Evolutionary conservation across 2,329 filamentous ascomycete genomes (phyloP).

Genomic region (Lasiodiplodia hormozganensis): DNA sequence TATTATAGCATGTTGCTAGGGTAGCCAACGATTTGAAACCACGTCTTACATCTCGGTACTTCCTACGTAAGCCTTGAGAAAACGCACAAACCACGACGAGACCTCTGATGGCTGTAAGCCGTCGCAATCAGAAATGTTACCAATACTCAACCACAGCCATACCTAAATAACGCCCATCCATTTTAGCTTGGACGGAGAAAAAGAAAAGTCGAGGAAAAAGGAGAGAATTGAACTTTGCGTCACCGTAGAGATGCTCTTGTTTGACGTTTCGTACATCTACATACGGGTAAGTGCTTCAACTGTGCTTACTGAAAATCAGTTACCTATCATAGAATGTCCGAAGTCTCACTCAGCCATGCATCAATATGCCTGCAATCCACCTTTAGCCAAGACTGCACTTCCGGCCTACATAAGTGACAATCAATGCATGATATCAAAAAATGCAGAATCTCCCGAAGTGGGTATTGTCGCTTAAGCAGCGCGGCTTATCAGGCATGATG

Average conservation of each 20-base stretch:
- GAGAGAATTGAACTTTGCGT: not conserved
- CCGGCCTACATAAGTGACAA: not conserved
- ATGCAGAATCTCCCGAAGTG: not conserved
- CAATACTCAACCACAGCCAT: not conserved
- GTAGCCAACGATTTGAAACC: not conserved
- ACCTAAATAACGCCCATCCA: not conserved
- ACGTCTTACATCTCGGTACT: not conserved
- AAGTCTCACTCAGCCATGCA: not conserved
- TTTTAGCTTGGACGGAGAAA: not conserved
- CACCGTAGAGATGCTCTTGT: not conserved
- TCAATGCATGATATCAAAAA: not conserved
- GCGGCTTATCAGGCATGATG: not conserved
- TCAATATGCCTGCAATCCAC: not conserved
- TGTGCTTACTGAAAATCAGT: not conserved
- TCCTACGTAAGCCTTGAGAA: not conserved
- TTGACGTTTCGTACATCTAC: not conserved
- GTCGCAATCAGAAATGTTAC: not conserved
- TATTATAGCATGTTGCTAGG: not conserved
- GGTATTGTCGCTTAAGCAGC: not conserved
- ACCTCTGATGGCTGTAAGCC: not conserved
- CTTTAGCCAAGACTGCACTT: not conserved
- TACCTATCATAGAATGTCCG: not conserved
- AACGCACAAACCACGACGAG: not conserved
- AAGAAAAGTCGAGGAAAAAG: not conserved
- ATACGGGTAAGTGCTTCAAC: not conserved